Percentiles rank a stretch among this genome's conserved stretches.
These are phyloP conservation scores for Candida sonorensis DNA, from an alignment of 805 yeast genomes.

Conservation along the genomic window DNA sequence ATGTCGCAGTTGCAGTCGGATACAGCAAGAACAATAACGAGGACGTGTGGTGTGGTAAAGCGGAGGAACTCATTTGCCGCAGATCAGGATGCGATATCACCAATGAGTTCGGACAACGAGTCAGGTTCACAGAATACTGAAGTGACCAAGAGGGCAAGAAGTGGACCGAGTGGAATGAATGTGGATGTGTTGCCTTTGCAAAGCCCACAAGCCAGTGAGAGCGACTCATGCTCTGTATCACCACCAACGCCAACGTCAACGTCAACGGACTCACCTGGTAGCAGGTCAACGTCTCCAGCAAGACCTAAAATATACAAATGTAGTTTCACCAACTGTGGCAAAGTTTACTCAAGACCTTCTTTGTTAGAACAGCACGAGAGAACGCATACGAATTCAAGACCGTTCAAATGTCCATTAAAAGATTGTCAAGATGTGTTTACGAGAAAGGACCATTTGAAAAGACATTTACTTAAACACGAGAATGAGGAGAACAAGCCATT, in stretches of 20 bases:
- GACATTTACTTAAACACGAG: slow-evolving; percentile 64
- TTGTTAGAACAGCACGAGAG: slow-evolving; percentile 74
- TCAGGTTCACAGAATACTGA: too few species aligned
- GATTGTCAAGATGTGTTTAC: slow-evolving; percentile 61
- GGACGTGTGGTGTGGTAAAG: too few species aligned
- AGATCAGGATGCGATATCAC: too few species aligned
- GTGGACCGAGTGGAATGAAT: too few species aligned
- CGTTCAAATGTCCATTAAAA: slow-evolving; percentile 52
- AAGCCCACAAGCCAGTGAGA: too few species aligned
- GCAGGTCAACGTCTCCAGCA: slow-evolving; percentile 31
- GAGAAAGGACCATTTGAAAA: slow-evolving; percentile 73
- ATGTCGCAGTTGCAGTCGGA: too few species aligned
- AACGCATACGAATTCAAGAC: slow-evolving; percentile 75
- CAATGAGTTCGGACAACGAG: too few species aligned
- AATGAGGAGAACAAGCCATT: slow-evolving; percentile 53
- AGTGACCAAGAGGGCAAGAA: too few species aligned
- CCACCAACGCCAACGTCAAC: neutral
- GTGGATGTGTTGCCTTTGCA: too few species aligned
- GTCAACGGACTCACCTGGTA: slow-evolving; percentile 3
- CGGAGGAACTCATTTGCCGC: neutral
- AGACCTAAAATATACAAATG: slow-evolving; percentile 63
- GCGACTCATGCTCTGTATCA: too few species aligned
- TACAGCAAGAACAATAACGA: too few species aligned
- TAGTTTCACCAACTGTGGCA: slow-evolving; percentile 58
- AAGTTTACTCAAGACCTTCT: slow-evolving; percentile 76